Base-by-base conservation (phyloP, 1,284 basidiomycete species). In the Leccinum variabile region DNA sequence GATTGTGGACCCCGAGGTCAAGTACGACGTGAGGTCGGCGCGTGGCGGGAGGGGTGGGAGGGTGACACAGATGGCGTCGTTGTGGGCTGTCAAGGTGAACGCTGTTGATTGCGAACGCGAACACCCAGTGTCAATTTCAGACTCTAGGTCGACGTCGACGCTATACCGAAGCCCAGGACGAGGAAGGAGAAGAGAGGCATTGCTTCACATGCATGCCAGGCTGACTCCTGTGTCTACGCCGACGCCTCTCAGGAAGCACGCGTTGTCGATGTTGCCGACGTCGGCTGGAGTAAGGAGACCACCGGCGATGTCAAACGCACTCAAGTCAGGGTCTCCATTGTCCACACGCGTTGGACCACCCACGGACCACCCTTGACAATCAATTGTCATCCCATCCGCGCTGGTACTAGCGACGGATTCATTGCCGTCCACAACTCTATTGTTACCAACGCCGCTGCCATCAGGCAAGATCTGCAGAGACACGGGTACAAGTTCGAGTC, bases 301-400 rank as follows among this genome's bases (percentile, higher is more conserved):
- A 44, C 62, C 16, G 60, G 63, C 11, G 5, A 28, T 3, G 52
- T 11, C 32, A 33, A 53, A 4, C 35, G 41, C 22, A 25, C 25
- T 0, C 46, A 50, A 50, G 50, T 37, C 32, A 33, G 32, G 32
- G 32, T 33, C 32, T 33, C 10, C 32, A 33, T 33, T 33, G 32
- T 10, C 32, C 32, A 33, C 32, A 33, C 32, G 32, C 32, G 32
- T 33, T 33, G 32, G 32, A 33, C 32, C 32, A 33, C 32, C 18
- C 97, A 99, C 77, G 97, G 97, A 65, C 88, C 91, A 57, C 94
- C 94, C 33, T 91, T 89, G 33, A 85, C 89, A 59, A 77, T 84
- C 71, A 99, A 99, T 82, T 99, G 97, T 80, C 97, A 99, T 79
- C 97, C 97, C 64, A 89, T 82, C 69, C 76, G 68, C 18, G 32